These are phyloP conservation scores for Nothophaeocryptopus gaeumannii DNA, from an alignment of 2,329 filamentous ascomycete species.

Conservation along the genomic window DNA sequence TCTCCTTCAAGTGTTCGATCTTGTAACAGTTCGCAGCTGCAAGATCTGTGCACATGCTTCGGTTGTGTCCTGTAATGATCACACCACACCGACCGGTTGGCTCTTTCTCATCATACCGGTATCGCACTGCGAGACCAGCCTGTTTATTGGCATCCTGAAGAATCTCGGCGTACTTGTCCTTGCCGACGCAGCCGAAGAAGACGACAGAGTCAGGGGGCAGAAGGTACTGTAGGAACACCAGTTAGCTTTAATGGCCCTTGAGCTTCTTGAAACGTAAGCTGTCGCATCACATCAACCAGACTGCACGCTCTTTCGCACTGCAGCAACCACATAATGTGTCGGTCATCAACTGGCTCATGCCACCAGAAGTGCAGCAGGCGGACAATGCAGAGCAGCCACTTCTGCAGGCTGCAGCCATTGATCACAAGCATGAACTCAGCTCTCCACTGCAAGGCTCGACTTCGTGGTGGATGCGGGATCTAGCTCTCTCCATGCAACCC, in stretches of 20 bases:
- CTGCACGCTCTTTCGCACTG: too few species aligned
- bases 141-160: conserved; percentile 81
- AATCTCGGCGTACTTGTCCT: conserved; percentile 92
- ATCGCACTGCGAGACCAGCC: conserved; percentile 89
- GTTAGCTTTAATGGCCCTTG: conserved; percentile 6
- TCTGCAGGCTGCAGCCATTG: too few species aligned
- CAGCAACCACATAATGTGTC: too few species aligned
- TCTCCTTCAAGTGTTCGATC: conserved; percentile 87
- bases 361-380: too few species aligned
- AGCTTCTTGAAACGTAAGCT: too few species aligned
- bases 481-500: too few species aligned
- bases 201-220: conserved; percentile 85
- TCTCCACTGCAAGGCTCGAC: too few species aligned
- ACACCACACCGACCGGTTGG: conserved; percentile 93
- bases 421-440: too few species aligned
- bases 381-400: too few species aligned
- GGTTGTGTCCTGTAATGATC: conserved; percentile 94
- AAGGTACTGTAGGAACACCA: conserved; percentile 63
- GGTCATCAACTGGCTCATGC: too few species aligned
- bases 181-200: conserved; percentile 89
- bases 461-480: too few species aligned
- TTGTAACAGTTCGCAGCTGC: conserved; percentile 97
- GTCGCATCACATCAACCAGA: too few species aligned
- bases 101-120: conserved; percentile 79
- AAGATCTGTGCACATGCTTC: conserved; percentile 90